Conservation (phyloP, 305 asterid genomes). For the Rubia tinctorum region DNA sequence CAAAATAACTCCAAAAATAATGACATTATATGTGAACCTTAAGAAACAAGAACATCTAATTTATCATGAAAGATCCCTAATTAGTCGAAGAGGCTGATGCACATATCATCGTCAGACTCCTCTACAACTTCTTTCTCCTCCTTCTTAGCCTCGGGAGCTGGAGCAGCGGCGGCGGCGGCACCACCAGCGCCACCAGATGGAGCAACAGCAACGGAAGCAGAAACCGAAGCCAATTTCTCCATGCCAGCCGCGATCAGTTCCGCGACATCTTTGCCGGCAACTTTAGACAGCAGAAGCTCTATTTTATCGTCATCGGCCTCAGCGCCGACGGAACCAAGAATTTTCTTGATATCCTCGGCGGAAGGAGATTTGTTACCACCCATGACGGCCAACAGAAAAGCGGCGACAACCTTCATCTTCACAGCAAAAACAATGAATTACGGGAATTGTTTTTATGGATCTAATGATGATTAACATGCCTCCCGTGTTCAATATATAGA, state of each 20-base stretch:
- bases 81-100: neutral
- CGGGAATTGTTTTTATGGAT: neutral
- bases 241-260: neutral
- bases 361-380: slow-evolving; percentile 16
- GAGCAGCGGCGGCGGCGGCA: neutral
- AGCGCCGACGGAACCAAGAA: slow-evolving; percentile 8
- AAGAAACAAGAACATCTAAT: neutral
- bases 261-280: neutral
- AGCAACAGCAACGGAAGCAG: neutral
- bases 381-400: slow-evolving; percentile 16
- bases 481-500: no score
- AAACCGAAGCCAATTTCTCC: neutral
- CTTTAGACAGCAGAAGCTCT: neutral
- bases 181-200: no score
- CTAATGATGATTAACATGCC: no score
- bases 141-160: neutral
- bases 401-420: slow-evolving; percentile 18
- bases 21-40: neutral
- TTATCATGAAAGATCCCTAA: neutral
- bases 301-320: neutral
- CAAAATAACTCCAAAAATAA: no score
- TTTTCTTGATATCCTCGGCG: slow-evolving; percentile 8
- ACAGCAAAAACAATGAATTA: neutral
- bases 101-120: neutral
- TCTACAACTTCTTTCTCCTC: neutral